A percentile compares a stretch with the other conserved stretches of the same genome.
Evolutionary conservation across 495 filamentous ascomycete genomes (phyloP).

Genomic region (Sphaerosporella brunnea): DNA sequence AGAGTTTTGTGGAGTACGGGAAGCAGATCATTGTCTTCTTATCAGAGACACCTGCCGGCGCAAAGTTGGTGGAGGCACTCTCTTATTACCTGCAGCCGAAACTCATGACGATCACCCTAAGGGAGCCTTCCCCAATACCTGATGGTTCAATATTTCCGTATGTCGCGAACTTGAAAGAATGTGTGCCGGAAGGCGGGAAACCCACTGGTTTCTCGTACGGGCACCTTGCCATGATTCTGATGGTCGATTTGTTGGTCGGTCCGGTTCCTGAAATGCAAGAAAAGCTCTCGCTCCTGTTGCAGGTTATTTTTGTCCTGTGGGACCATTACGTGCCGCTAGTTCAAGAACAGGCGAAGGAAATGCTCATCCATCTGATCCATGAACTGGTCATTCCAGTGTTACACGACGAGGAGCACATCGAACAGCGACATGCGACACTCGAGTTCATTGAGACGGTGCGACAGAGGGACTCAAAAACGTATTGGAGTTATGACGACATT

Average conservation of each 20-base stretch:
- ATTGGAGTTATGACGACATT: slow-evolving; percentile 89
- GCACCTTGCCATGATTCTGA: slow-evolving; percentile 77
- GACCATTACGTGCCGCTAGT: slow-evolving; percentile 91
- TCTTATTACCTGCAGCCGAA: slow-evolving; percentile 23
- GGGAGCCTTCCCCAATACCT: slow-evolving; percentile 42
- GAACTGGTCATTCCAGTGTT: slow-evolving; percentile 85
- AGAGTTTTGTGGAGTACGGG: slow-evolving; percentile 91
- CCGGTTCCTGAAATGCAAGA: slow-evolving; percentile 61
- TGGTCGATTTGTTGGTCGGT: slow-evolving; percentile 91
- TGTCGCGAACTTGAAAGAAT: slow-evolving; percentile 63
- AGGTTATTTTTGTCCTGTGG: slow-evolving; percentile 87
- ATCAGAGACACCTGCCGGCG: slow-evolving; percentile 74
- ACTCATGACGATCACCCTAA: slow-evolving; percentile 51
- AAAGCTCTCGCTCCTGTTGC: slow-evolving; percentile 66
- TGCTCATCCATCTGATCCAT: slow-evolving; percentile 95
- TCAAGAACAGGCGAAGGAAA: slow-evolving; percentile 89
- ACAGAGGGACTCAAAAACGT: slow-evolving; percentile 62
- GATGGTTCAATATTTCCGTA: slow-evolving; percentile 67
- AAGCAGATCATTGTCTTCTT: slow-evolving; percentile 96
- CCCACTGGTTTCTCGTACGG: slow-evolving; percentile 76
- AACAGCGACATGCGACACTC: slow-evolving; percentile 59
- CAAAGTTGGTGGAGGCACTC: slow-evolving; percentile 86
- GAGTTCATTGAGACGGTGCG: slow-evolving; percentile 82
- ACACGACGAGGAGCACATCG: slow-evolving; percentile 47
- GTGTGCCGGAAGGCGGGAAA: slow-evolving; percentile 73